Base-by-base conservation (phyloP, 169 alveolate species). In the Eimeria necatrix region DNA sequence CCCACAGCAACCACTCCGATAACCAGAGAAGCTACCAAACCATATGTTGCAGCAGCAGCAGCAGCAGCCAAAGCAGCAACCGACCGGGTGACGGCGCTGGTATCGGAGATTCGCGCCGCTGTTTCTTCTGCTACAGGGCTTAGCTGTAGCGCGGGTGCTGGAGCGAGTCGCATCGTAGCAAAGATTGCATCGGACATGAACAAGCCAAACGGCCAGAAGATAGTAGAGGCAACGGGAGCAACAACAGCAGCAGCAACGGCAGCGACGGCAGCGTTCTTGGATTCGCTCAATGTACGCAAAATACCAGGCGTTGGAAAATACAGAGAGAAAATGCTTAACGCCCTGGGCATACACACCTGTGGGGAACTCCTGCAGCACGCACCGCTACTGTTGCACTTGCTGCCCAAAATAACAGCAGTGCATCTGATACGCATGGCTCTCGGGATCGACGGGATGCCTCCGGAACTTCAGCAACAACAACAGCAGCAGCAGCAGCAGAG, bases 131-230 rank as follows among this genome's bases (percentile, higher is more conserved):
- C 83, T 3, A 71, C 95, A 2, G 81, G 95, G 61, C 95, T 92
- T 2, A 74, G 85, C 48, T 92, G 95, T 81, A 92, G 95, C 46
- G 95, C 95, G 12, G 95, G 95, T 60, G 87, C 87, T n/a, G 95
- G 70, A 9, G 32, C 95, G 26, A 71, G 90, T 41, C 95, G 95
- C 51, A 8, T 92, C 16, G 92, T 92, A 41, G 95, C 95, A 2
- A 92, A 92, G 83, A 76, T 92, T 48, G 89, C 92, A 48, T 92
- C 95, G 24, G 95, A 92, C 53, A 52, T 71, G 71, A 71, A 92
- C 74, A 92, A 92, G 76, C 95, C 95, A 48, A 92, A 92, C 48
- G 95, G 95, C 18, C 85, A 70, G 68, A 80, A 76, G 70, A 76
- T 74, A 2, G 94, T 73, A 46, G 81, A 53, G 24, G 87, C 85